Evolutionary conservation across 768 basidiomycete species (phyloP).

Genomic region (Phlegmacium glaucopus): DNA sequence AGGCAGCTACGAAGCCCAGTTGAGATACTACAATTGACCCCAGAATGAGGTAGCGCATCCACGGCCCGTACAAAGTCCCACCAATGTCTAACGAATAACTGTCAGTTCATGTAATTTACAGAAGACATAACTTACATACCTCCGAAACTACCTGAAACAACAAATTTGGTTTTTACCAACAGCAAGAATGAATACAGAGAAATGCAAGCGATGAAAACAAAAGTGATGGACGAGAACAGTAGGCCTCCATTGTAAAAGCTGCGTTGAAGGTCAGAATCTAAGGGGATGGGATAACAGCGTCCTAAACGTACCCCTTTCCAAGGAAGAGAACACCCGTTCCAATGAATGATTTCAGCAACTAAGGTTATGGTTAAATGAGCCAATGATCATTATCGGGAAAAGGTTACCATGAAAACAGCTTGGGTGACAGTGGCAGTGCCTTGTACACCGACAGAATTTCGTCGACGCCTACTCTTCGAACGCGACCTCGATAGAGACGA

Average conservation of each 20-base stretch:
- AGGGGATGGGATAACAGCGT: constrained; percentile 2
- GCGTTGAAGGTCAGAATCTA: not conserved
- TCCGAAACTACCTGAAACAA: constrained; percentile 91
- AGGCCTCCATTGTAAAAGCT: constrained; percentile 97
- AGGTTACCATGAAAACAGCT: constrained; percentile 83
- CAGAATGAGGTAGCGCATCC: constrained; percentile 91
- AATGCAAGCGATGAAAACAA: constrained; percentile 78
- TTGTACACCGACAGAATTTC: constrained; percentile 53
- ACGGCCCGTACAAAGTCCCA: constrained; percentile 84
- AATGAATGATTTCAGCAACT: constrained; percentile 92
- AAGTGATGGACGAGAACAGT: constrained; percentile 77
- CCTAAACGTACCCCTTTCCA: constrained; percentile 75
- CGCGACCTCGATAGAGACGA: constrained; percentile 23
- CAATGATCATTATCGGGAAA: not conserved
- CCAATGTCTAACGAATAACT: constrained; percentile 69
- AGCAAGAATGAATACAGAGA: constrained; percentile 94
- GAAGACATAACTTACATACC: constrained; percentile 39
- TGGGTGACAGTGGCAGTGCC: constrained; percentile 91
- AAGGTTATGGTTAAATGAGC: constrained; percentile 1
- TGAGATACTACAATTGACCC: constrained; percentile 87
- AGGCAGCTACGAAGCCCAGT: constrained; percentile 84
- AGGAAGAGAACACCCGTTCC: constrained; percentile 96
- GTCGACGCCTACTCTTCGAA: constrained; percentile 52
- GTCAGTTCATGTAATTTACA: constrained; percentile 1
- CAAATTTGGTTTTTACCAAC: constrained; percentile 81